Evolutionary conservation across 2,329 filamentous ascomycete genomes (phyloP).

Genomic region (Ophiosphaerella narmari): DNA sequence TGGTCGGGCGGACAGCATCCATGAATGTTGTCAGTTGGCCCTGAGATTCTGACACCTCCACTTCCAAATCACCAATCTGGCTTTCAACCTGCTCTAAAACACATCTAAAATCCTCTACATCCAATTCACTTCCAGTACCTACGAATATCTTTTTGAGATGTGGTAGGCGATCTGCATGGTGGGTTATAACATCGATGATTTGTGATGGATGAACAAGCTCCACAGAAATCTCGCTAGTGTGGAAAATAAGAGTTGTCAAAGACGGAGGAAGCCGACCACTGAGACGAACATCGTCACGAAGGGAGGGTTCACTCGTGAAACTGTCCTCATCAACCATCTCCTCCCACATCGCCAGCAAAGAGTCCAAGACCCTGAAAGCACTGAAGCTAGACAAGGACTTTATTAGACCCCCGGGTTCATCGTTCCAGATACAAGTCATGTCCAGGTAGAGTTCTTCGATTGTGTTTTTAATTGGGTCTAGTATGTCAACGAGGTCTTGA

Average conservation of each 20-base stretch:
- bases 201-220: no score
- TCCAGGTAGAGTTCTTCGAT: conserved; percentile 8
- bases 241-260: background rate
- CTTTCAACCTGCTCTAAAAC: no score
- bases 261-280: background rate
- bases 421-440: background rate
- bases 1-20: no score
- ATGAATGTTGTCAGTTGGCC: no score
- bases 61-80: no score
- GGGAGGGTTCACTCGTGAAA: background rate
- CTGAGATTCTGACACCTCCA: no score
- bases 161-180: no score
- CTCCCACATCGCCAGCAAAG: conserved; percentile 1
- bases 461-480: conserved; percentile 5
- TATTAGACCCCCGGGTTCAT: background rate
- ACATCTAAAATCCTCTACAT: no score
- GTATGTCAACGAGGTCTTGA: background rate
- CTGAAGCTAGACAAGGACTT: background rate
- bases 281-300: background rate
- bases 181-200: no score
- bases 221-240: background rate
- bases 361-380: background rate
- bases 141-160: no score
- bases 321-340: background rate
- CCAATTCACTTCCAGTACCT: no score